Evolutionary conservation across 495 filamentous ascomycete genomes (phyloP).

Genomic region (Podospora australis): DNA sequence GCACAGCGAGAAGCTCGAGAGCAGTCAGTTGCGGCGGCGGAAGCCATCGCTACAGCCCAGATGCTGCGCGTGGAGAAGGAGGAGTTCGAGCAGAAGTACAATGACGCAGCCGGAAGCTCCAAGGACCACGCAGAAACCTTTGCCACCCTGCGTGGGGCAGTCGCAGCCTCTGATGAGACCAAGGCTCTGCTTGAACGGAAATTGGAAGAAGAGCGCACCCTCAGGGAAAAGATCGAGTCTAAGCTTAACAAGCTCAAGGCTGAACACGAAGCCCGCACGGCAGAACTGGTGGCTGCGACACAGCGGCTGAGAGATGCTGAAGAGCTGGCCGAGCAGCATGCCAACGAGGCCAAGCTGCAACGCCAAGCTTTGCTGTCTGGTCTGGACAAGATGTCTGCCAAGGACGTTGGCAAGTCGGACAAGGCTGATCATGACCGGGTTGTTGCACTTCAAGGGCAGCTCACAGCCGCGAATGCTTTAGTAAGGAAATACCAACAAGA

Average conservation of each 20-base stretch:
- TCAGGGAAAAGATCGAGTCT: conserved; percentile 68
- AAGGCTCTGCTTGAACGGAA: conserved; percentile 69
- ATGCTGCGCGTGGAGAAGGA: conserved; percentile 77
- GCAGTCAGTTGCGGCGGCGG: conserved; percentile 64
- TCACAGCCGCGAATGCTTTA: conserved; percentile 68
- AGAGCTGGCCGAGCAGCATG: conserved; percentile 81
- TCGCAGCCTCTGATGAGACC: conserved; percentile 71
- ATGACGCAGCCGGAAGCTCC: conserved; percentile 57
- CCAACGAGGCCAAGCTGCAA: conserved; percentile 80
- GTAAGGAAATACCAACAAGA: conserved; percentile 82
- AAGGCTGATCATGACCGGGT: conserved; percentile 69
- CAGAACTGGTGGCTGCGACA: conserved; percentile 69
- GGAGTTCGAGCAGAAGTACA: conserved; percentile 64
- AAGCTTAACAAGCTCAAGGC: conserved; percentile 72
- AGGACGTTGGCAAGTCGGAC: conserved; percentile 43
- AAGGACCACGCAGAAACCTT: conserved; percentile 70
- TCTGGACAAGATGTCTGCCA: conserved; percentile 60
- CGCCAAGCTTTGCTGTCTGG: conserved; percentile 77
- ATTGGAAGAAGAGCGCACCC: conserved; percentile 73
- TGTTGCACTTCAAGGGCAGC: conserved; percentile 66
- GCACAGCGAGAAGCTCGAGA: conserved; percentile 68
- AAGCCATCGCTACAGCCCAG: conserved; percentile 66
- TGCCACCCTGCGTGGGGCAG: conserved; percentile 66
- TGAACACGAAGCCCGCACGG: conserved; percentile 76
- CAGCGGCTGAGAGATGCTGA: conserved; percentile 78